Evolutionary conservation across 306 rosid genomes (phyloP), one percentile per base, ranked within the genome.

Genomic region (Prunus mume): DNA sequence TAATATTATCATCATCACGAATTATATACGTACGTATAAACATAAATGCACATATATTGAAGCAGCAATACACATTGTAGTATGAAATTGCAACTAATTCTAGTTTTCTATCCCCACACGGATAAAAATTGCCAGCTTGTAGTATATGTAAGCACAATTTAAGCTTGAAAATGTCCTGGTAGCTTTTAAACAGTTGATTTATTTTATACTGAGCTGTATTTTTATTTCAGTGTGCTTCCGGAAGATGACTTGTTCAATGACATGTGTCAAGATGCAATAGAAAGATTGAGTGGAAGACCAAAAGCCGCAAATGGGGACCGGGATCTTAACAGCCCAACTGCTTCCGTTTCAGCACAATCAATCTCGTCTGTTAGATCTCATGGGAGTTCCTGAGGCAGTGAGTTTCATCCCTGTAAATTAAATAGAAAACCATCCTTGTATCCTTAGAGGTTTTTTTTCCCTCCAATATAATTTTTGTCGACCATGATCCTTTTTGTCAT

Each of bases 181-280:
- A 0, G 52, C 12, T 2, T 43, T 32, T 20, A 15, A 34, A 17
- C 20, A 20, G 66, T 24, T 56, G 54, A n/a, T 73, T 17, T 73
- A 54, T 45, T 65, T 25, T 43, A 2, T 55, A 19, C 76, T 72
- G 73, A 80, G 70, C 20, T 72, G 0, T 73, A 47, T 34, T 49
- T 19, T 82, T 68, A 14, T 84, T 43, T 50, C 90, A 96, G 99
- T 56, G 88, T 79, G 65, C 85, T 96, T 20, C 98, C 98, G 32
- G 98, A 91, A 72, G 99, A 96, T 83, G 99, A 91, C 5, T 96
- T 98, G 99, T 96, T 93, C 66, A 84, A 88, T 47, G 98, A 91
- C 30, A 65, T 93, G 64, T 91, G 99, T 81, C 97, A 88, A 82
- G 98, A 90, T 67, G 91, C 94, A 47, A 84, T 90, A 68, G 97